Conservation (phyloP, 768 basidiomycete genomes). For the Erythrobasidium yunnanense region DNA sequence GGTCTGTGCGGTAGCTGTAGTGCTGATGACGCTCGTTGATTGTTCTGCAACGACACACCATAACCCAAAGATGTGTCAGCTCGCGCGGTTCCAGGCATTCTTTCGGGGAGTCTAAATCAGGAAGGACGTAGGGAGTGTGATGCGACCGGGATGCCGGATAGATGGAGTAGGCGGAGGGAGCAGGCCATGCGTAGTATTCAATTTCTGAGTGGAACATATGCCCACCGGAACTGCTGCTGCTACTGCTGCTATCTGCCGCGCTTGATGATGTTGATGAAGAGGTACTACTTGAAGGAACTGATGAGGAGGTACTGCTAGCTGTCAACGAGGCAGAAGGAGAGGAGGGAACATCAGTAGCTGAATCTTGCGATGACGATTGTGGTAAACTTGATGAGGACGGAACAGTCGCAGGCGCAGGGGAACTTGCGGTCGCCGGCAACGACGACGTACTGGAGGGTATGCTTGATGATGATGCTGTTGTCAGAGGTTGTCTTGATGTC, state of each 20-base stretch:
- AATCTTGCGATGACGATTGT: not conserved
- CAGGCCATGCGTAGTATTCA: too few species aligned
- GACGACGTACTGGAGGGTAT: constrained; percentile 18
- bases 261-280: not conserved
- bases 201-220: too few species aligned
- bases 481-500: not conserved
- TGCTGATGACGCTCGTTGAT: not conserved
- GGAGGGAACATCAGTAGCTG: not conserved
- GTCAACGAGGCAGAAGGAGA: not conserved
- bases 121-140: too few species aligned
- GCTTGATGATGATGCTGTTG: not conserved
- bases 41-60: not conserved
- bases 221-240: too few species aligned
- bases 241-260: too few species aligned
- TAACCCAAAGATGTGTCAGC: too few species aligned
- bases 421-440: not conserved
- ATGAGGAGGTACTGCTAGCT: not conserved
- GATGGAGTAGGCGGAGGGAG: too few species aligned
- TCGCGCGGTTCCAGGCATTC: too few species aligned
- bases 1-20: not conserved
- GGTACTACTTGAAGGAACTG: not conserved
- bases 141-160: too few species aligned
- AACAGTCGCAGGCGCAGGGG: not conserved
- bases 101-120: too few species aligned
- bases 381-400: constrained; percentile 2